Percentiles rank a stretch among this genome's conserved stretches.
phyloP scores from a whole-genome alignment of 345 rosid species.

The Moricandia arvensis region DNA sequence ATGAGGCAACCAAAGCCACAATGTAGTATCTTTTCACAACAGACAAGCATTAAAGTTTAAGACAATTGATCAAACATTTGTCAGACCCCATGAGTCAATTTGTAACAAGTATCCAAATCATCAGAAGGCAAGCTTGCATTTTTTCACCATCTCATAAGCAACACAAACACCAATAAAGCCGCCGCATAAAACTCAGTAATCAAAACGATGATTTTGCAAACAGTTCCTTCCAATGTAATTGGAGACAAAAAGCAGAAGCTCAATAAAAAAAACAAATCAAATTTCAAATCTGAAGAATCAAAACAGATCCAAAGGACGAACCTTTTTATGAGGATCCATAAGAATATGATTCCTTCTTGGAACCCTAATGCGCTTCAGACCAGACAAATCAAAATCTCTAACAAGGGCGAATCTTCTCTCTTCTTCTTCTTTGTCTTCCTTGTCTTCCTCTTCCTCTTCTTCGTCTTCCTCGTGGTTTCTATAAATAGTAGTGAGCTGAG shows the following conservation, averaged over 20 bases:
- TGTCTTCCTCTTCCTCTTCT: slow-evolving; percentile 28
- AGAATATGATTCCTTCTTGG: slow-evolving; percentile 48
- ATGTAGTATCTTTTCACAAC: slow-evolving; percentile 5
- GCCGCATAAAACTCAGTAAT: too few species aligned
- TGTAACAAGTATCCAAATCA: not conserved
- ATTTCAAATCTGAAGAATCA: slow-evolving; percentile 20
- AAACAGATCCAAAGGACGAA: slow-evolving; percentile 32
- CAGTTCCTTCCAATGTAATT: slow-evolving; percentile 11
- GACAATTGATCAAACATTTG: not conserved
- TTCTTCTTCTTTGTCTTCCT: slow-evolving; percentile 21
- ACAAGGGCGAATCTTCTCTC: slow-evolving; percentile 29
- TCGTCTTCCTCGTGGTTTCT: slow-evolving; percentile 29
- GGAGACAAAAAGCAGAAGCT: slow-evolving; percentile 5
- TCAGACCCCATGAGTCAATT: not conserved
- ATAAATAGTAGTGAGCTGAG: slow-evolving; percentile 40
- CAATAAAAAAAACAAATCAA: not conserved
- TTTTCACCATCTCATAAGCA: not conserved
- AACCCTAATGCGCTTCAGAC: slow-evolving; percentile 52
- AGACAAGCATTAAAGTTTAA: not conserved
- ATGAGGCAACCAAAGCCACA: slow-evolving; percentile 12
- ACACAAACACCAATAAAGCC: not conserved
- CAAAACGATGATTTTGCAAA: not conserved
- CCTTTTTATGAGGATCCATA: slow-evolving; percentile 87
- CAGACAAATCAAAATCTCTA: slow-evolving; percentile 53
- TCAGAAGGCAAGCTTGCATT: not conserved